Conservation (phyloP, 345 rosid species). For the Aquilaria sinensis region DNA sequence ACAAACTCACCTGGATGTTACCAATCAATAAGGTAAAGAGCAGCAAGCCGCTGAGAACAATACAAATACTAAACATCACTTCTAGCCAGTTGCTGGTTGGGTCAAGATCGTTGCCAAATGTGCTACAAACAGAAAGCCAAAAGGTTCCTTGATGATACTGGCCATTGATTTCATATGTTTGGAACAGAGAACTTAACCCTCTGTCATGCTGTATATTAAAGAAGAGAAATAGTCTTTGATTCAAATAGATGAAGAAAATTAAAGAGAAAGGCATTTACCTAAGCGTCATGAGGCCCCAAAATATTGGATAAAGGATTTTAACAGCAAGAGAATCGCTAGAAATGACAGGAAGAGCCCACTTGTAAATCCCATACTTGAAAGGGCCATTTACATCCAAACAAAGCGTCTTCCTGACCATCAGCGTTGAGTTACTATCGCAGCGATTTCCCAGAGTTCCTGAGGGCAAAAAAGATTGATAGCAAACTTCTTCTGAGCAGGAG, state of each 20-base stretch:
- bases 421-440: slow-evolving; percentile 25
- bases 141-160: neutral
- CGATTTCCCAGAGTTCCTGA: slow-evolving; percentile 15
- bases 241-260: neutral
- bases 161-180: neutral
- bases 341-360: slow-evolving; percentile 45
- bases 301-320: slow-evolving; percentile 56
- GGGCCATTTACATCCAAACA: slow-evolving; percentile 45
- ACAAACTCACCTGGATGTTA: slow-evolving; percentile 46
- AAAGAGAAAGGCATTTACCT: slow-evolving; percentile 22
- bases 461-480: slow-evolving; percentile 31
- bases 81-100: slow-evolving; percentile 54
- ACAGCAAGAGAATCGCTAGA: slow-evolving; percentile 44
- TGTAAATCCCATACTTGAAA: slow-evolving; percentile 47
- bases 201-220: too few species aligned
- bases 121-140: slow-evolving; percentile 20
- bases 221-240: too few species aligned
- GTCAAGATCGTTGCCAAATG: slow-evolving; percentile 54
- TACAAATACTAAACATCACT: slow-evolving; percentile 50
- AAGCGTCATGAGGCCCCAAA: slow-evolving; percentile 60
- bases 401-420: slow-evolving; percentile 18
- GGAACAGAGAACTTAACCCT: neutral
- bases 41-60: slow-evolving; percentile 41
- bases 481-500: slow-evolving; percentile 38
- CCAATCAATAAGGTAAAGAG: slow-evolving; percentile 61